Evolutionary conservation across 306 rosid species (phyloP), one percentile per base, ranked within the genome.

Genomic region (Nissolia schottii): DNA sequence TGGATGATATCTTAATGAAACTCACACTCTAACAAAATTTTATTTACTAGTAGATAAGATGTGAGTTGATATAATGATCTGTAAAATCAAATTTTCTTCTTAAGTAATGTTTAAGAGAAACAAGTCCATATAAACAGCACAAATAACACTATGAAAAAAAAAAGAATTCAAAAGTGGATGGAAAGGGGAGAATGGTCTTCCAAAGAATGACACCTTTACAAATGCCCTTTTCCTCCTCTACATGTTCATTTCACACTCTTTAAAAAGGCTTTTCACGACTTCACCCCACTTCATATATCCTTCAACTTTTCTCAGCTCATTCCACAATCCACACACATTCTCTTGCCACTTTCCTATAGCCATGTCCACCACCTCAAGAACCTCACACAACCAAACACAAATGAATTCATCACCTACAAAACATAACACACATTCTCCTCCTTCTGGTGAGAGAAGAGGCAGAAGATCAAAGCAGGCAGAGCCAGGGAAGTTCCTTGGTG

Each of bases 401-500:
- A 68, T 80, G 79, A 88, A 79, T 11, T 49, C 78, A 29, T 69
- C 87, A 7, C 0, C 82, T 90, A 43, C 91, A 90, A 71, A 60
- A 82, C 0, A 93, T n/a, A n/a, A n/a, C n/a, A 84, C 71, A 76
- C 82, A 7, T 77, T 89, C 23, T 83, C 82, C 90, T 28, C 83
- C 80, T 51, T 71, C 72, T 20, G 84, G 82, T 3, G 97, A 91
- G 67, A 86, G 85, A 78, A 85, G 96, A 87, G 97, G 99, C 1
- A 67, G 97, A 31, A 77, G 96, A 68, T n/a, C n/a, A n/a, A 91
- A 88, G 64, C 96, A 87, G 50, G 66, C 93, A 31, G 97, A 95
- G 40, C 97, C 97, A 16, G 97, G 96, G 27, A 81, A 87, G 50
- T 94, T 89, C 73, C 96, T 95, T 25, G 97, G 99, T 0, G 97